These are phyloP conservation scores for Meyerozyma smithsonii DNA, from an alignment of 1,139 yeast genomes.

Conservation along the genomic window DNA sequence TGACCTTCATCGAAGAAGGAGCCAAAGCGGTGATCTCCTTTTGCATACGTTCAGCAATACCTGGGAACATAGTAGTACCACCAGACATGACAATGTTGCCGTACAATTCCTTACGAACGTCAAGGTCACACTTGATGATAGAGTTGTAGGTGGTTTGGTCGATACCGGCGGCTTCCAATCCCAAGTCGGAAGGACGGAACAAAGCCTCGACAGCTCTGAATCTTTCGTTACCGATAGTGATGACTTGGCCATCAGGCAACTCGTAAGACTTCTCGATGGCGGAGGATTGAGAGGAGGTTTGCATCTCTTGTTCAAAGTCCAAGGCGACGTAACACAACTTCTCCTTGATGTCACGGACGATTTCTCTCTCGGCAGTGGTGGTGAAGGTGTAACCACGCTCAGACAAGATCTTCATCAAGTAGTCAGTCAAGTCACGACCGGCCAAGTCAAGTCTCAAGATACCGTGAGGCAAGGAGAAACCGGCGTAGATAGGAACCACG, in stretches of 20 bases:
- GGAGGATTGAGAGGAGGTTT: slow-evolving; percentile 97
- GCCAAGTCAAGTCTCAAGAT: slow-evolving; percentile 98
- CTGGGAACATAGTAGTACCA: slow-evolving; percentile 99
- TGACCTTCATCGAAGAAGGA: slow-evolving; percentile 99
- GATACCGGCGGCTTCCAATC: slow-evolving; percentile 98
- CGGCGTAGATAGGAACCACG: slow-evolving; percentile 99
- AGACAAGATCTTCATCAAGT: slow-evolving; percentile 95
- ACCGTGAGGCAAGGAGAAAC: slow-evolving; percentile 99
- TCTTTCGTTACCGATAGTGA: slow-evolving; percentile 99
- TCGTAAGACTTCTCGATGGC: slow-evolving; percentile 98
- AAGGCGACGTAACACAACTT: slow-evolving; percentile 96
- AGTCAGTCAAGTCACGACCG: slow-evolving; percentile 98
- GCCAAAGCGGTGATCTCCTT: slow-evolving; percentile 99
- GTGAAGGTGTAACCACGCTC: slow-evolving; percentile 99
- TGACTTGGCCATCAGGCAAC: slow-evolving; percentile 99
- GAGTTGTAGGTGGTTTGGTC: slow-evolving; percentile 99
- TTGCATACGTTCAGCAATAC: slow-evolving; percentile 99
- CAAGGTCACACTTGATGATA: slow-evolving; percentile 98
- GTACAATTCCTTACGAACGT: slow-evolving; percentile 97
- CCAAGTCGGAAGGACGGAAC: slow-evolving; percentile 97
- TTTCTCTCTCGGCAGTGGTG: slow-evolving; percentile 99
- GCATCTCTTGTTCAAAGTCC: slow-evolving; percentile 97
- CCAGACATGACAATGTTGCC: slow-evolving; percentile 99
- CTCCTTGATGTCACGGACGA: slow-evolving; percentile 99
- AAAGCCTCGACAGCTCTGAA: slow-evolving; percentile 99